Conservation (phyloP, 2,329 filamentous ascomycete genomes). For the Alternaria dauci region DNA sequence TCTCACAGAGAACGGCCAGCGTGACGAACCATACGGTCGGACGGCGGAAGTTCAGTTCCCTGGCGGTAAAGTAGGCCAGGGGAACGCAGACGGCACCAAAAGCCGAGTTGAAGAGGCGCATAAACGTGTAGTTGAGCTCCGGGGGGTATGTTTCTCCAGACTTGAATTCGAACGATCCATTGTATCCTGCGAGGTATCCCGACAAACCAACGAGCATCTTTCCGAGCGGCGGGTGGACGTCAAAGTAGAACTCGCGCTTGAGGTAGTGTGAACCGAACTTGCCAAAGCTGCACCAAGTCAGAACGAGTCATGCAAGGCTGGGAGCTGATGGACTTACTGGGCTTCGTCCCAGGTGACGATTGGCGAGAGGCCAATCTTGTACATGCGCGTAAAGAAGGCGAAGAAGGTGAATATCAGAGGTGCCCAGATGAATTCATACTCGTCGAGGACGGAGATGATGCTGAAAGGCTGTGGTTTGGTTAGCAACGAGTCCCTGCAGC, state of each 20-base stretch:
- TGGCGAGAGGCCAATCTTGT: conserved; percentile 71
- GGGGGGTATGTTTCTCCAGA: conserved; percentile 94
- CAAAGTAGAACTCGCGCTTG: conserved; percentile 99
- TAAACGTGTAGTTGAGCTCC: conserved; percentile 96
- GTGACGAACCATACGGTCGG: conserved; percentile 94
- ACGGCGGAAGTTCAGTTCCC: conserved; percentile 84
- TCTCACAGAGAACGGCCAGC: conserved; percentile 97
- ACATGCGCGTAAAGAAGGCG: conserved; percentile 72
- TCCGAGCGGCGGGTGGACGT: conserved; percentile 92
- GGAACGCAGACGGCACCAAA: conserved; percentile 94
- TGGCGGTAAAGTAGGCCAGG: conserved; percentile 93
- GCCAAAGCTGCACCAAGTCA: conserved; percentile 71
- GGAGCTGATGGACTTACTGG: conserved; percentile 62
- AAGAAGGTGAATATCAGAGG: conserved; percentile 69
- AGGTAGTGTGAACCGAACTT: conserved; percentile 99
- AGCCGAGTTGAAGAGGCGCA: conserved; percentile 96
- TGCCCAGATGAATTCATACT: conserved; percentile 70
- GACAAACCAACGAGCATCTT: conserved; percentile 99
- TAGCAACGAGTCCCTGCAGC: conserved; percentile 21
- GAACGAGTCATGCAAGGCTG: conserved; percentile 11
- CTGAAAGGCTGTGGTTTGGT: conserved; percentile 56
- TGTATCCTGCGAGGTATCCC: conserved; percentile 95
- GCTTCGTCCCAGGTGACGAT: conserved; percentile 82
- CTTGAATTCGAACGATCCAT: conserved; percentile 99
- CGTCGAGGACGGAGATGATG: conserved; percentile 68